Conservation (phyloP, 1,139 yeast species). For the Hansenula lynferdii region DNA sequence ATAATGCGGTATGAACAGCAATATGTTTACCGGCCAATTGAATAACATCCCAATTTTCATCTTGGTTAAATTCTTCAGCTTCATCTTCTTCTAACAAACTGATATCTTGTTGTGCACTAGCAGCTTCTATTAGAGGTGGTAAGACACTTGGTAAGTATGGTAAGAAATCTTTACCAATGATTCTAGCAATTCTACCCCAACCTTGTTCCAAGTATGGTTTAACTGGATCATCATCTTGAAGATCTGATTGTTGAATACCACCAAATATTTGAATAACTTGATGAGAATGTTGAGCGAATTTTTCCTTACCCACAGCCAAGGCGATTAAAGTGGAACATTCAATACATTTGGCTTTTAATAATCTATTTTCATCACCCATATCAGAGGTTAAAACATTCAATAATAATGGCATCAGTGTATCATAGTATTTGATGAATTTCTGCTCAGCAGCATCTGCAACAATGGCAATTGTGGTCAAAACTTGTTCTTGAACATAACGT, state of each 20-base stretch:
- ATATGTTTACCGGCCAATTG: constrained; percentile 88
- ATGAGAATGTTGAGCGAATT: constrained; percentile 70
- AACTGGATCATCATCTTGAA: constrained; percentile 74
- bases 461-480: constrained; percentile 91
- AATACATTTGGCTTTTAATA: constrained; percentile 87
- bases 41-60: constrained; percentile 95
- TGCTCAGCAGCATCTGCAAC: constrained; percentile 98
- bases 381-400: constrained; percentile 76
- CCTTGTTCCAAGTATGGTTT: constrained; percentile 87
- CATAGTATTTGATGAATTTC: constrained; percentile 86
- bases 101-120: constrained; percentile 86
- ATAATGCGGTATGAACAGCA: constrained; percentile 88
- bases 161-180: constrained; percentile 78
- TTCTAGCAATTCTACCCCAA: constrained; percentile 91
- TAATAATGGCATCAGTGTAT: constrained; percentile 88
- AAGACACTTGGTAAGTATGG: constrained; percentile 87
- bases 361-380: constrained; percentile 73
- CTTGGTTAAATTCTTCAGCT: constrained; percentile 77
- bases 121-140: constrained; percentile 81
- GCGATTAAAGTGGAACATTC: constrained; percentile 96
- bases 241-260: constrained; percentile 57
- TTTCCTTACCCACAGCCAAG: constrained; percentile 93
- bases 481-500: constrained; percentile 95
- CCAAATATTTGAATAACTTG: constrained; percentile 74
- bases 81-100: constrained; percentile 83